Base-by-base conservation (phyloP, 495 filamentous ascomycete genomes). In the Daldinia grandis region DNA sequence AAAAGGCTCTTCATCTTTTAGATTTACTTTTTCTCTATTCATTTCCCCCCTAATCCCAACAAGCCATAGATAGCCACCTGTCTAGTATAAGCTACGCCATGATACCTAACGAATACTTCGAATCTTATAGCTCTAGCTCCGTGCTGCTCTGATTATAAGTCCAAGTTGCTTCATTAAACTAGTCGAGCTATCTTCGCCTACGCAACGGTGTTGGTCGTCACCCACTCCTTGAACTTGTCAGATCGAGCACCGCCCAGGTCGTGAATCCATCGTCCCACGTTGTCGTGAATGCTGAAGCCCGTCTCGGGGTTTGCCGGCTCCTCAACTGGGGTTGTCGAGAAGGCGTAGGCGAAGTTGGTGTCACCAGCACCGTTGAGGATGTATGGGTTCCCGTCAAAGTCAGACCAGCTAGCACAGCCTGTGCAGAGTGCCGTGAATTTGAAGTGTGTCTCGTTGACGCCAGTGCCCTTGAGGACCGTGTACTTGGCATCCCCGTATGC, bases 361-460 rank as follows among this genome's bases (percentile, higher is more conserved):
- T 82, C 74, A 12, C 73, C 72, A 9, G 70, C 65, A 1, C 79
- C 75, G 58, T 81, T 80, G 38, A 84, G 69, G 30, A 77, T 74
- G 49, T 65, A 77, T 65, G 73, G 62, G 54, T 82, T 82, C 15
- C 76, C 76, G 51, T 79, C 77, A 9, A 79, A 81, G 47, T 83
- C 81, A 19, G 78, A 74, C 82, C 82, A 84, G 38, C 68, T 68
- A 4, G 79, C 76, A 71, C 81, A 82, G 50, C 82, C 82, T 38
- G 71, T 77, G 75, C 81, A 83, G 33, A 77, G 74, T 55, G 80
- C 78, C 30, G 81, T 83, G 59, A 82, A 62, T 44, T 82, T 81
- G 74, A 76, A 83, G 62, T 84, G 81, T 9, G 82, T 84, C 17
- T 72, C 81, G 76, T 84, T 84, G 74, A 79, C 67, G 58, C 74